These are phyloP conservation scores for Colletotrichum lentis DNA, from an alignment of 2,329 filamentous ascomycete genomes.

Conservation along the genomic window DNA sequence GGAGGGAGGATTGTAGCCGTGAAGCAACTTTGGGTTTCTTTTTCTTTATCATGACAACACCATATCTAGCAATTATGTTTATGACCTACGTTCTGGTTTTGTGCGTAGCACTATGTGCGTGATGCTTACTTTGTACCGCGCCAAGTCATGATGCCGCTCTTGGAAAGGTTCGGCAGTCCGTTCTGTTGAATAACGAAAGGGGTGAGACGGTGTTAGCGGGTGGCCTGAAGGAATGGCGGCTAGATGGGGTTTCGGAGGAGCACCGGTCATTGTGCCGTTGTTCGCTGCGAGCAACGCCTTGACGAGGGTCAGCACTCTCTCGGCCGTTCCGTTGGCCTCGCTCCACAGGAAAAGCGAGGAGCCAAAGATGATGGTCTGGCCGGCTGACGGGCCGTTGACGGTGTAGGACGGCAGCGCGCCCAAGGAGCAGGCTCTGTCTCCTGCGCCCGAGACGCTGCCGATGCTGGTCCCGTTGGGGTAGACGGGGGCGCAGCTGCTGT, in stretches of 20 bases:
- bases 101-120: too few relatives aligned
- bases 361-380: background rate
- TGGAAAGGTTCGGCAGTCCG: background rate
- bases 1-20: constrained; percentile 17
- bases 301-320: background rate
- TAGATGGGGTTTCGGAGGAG: too few relatives aligned
- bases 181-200: background rate
- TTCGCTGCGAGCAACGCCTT: background rate
- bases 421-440: constrained; percentile 17
- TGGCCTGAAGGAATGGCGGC: too few relatives aligned
- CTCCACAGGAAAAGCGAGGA: constrained; percentile 3
- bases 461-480: constrained; percentile 45
- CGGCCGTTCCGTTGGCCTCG: background rate
- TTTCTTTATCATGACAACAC: constrained; percentile 10
- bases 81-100: background rate
- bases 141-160: constrained; percentile 3
- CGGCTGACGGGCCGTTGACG: constrained; percentile 36
- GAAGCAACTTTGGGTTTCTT: background rate
- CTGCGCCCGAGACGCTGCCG: constrained; percentile 43
- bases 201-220: too few relatives aligned
- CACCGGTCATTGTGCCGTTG: background rate
- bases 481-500: constrained; percentile 51
- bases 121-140: too few relatives aligned
- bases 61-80: background rate
- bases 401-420: constrained; percentile 41